Conservation (phyloP, 768 basidiomycete species). For the Leccinum aurantiacum region DNA sequence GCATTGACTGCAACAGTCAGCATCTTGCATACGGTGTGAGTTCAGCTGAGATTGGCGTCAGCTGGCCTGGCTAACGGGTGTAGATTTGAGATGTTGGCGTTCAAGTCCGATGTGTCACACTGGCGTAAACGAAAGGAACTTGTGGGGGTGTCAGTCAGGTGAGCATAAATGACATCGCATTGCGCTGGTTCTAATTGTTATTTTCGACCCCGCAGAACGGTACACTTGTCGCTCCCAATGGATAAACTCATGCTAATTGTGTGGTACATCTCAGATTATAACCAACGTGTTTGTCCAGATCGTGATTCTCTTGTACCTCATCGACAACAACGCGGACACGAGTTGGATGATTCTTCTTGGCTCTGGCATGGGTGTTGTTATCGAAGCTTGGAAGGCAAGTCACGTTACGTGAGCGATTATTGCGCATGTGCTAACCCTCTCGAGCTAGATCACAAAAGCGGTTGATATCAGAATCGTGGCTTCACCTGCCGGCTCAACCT, state of each 20-base stretch:
- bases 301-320: constrained; percentile 87
- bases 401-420: constrained; percentile 11
- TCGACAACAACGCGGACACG: constrained; percentile 94
- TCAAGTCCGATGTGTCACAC: constrained; percentile 92
- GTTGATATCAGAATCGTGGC: constrained; percentile 78
- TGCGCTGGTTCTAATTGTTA: constrained; percentile 18
- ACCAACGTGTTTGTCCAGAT: constrained; percentile 95
- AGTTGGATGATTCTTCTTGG: constrained; percentile 97
- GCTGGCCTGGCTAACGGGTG: constrained; percentile 12
- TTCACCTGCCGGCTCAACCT: constrained; percentile 56
- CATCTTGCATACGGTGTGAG: constrained; percentile 83
- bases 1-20: constrained; percentile 82
- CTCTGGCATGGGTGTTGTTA: constrained; percentile 75
- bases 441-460: constrained; percentile 74
- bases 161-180: constrained; percentile 24
- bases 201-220: constrained; percentile 46
- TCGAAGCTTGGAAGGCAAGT: constrained; percentile 92
- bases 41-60: constrained; percentile 16
- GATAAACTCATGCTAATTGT: constrained; percentile 11
- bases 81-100: constrained; percentile 94
- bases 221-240: constrained; percentile 33
- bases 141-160: constrained; percentile 93
- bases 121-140: constrained; percentile 95
- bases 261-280: constrained; percentile 52
- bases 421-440: constrained; percentile 17